phyloP scores from a whole-genome alignment of 2,329 filamentous ascomycete species.

The Trichoderma atrobrunneum region DNA sequence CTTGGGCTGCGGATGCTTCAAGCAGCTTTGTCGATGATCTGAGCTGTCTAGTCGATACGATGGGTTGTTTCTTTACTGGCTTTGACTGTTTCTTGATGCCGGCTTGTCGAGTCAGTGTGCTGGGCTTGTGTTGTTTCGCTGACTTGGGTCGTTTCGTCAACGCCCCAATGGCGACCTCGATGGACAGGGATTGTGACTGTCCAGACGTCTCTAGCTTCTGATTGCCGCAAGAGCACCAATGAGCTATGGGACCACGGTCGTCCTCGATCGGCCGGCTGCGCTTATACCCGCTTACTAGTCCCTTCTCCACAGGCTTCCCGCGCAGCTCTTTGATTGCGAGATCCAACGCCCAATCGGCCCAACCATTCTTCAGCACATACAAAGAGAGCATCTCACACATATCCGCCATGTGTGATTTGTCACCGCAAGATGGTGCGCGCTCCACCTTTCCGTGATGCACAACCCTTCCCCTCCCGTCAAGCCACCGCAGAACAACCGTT shows the following conservation, averaged over 20 bases:
- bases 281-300: neutral
- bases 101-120: neutral
- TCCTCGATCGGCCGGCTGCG: slow-evolving; percentile 10
- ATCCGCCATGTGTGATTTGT: neutral
- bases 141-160: neutral
- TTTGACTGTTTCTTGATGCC: neutral
- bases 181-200: slow-evolving; percentile 3
- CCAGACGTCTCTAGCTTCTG: slow-evolving; percentile 8
- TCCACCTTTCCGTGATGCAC: slow-evolving; percentile 4
- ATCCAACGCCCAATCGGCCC: slow-evolving; percentile 5
- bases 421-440: neutral
- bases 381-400: neutral
- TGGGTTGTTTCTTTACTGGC: neutral
- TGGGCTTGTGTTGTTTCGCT: neutral
- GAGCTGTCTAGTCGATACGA: neutral
- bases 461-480: neutral
- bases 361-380: slow-evolving; percentile 10
- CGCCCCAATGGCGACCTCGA: neutral
- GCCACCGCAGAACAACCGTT: neutral
- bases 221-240: slow-evolving; percentile 17
- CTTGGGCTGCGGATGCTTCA: neutral
- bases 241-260: neutral
- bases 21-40: neutral
- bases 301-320: neutral
- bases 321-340: neutral